A percentile compares a stretch with the other conserved stretches of the same genome.
phyloP scores from a whole-genome alignment of 139 green algal species.

The Picochlorum costavermella region DNA sequence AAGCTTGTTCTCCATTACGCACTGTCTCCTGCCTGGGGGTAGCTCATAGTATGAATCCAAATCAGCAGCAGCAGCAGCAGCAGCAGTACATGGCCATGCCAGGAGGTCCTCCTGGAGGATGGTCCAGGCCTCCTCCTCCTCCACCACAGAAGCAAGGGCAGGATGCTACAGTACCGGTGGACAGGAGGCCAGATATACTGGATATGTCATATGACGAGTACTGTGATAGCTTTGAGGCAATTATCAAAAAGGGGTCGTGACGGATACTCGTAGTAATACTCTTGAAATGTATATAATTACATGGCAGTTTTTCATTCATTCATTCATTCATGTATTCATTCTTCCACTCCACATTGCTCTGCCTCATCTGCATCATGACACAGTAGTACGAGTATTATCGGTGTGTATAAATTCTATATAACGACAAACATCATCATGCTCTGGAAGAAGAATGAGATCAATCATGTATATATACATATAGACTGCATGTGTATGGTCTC shows the following conservation, averaged over 20 bases:
- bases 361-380: too few relatives aligned
- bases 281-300: too few relatives aligned
- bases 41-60: too few relatives aligned
- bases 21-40: conserved; percentile 1
- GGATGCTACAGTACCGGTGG: background rate
- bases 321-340: too few relatives aligned
- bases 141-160: background rate
- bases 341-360: too few relatives aligned
- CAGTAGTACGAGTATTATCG: too few relatives aligned
- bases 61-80: background rate
- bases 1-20: conserved; percentile 1
- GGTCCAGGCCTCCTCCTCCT: background rate
- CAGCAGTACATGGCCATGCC: background rate
- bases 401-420: too few relatives aligned
- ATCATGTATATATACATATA: too few relatives aligned
- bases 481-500: conserved; percentile 8
- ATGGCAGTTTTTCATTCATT: too few relatives aligned
- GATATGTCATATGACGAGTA: conserved; percentile 8
- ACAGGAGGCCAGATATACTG: background rate
- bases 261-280: too few relatives aligned
- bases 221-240: background rate
- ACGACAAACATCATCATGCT: too few relatives aligned
- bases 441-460: too few relatives aligned
- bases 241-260: background rate
- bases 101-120: background rate